Evolutionary conservation across 169 alveolate species (phyloP).

Genomic region (Plasmodium inui): DNA sequence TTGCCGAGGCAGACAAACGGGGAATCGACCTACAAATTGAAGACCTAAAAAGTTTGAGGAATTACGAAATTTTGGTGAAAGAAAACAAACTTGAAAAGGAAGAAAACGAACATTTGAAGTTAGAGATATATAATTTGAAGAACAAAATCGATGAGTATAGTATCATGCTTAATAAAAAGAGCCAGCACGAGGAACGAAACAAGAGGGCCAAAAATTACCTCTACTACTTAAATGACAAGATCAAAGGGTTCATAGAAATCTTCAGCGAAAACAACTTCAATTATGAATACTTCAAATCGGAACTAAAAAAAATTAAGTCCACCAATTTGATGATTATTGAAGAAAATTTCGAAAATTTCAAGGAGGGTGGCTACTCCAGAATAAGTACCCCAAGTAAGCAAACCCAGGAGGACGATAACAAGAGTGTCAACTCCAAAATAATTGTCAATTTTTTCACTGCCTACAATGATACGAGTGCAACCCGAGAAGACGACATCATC

Average conservation of each 20-base stretch:
- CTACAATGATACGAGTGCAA: not conserved
- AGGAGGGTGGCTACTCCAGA: not conserved
- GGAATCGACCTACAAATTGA: not conserved
- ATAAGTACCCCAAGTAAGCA: not conserved
- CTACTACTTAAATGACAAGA: constrained; percentile 62
- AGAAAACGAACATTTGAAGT: constrained; percentile 42
- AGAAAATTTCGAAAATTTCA: constrained; percentile 21
- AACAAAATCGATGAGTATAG: constrained; percentile 46
- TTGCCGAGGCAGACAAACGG: not conserved
- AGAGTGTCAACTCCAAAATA: constrained; percentile 37
- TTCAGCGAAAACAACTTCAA: constrained; percentile 51
- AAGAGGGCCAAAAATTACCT: constrained; percentile 51
- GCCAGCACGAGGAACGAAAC: constrained; percentile 18
- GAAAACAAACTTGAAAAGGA: constrained; percentile 43
- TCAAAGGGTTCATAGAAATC: constrained; percentile 59
- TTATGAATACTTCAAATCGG: constrained; percentile 54
- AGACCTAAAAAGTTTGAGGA: not conserved
- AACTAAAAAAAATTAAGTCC: constrained; percentile 49
- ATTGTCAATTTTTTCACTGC: constrained; percentile 35
- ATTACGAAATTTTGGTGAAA: constrained; percentile 11
- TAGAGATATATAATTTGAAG: constrained; percentile 57
- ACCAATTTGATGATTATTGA: constrained; percentile 62
- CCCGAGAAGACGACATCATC: constrained; percentile 13
- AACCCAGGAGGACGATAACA: constrained; percentile 27
- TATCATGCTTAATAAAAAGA: constrained; percentile 10